Conservation (phyloP, 768 basidiomycete species). For the Lyophyllum semitale region DNA sequence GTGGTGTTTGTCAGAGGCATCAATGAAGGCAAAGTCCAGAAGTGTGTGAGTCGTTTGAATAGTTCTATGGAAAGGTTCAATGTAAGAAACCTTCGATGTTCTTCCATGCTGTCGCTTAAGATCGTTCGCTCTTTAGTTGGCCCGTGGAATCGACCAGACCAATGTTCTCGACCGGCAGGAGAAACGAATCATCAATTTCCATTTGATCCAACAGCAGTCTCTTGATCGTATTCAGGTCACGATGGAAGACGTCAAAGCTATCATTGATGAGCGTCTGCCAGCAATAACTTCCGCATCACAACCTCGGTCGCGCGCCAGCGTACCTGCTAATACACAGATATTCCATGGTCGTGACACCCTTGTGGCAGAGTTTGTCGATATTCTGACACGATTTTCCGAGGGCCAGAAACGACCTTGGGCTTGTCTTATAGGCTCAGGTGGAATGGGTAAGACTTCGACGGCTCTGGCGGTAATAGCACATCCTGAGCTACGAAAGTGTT, state of each 20-base stretch:
- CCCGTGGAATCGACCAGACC: background rate
- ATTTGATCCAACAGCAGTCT: background rate
- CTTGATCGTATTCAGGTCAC: background rate
- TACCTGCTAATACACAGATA: slow-evolving; percentile 12
- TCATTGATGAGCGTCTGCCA: background rate
- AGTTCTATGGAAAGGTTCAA: background rate
- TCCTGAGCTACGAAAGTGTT: slow-evolving; percentile 17
- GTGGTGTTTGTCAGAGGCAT: background rate
- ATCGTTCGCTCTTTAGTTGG: background rate
- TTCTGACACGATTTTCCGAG: slow-evolving; percentile 1
- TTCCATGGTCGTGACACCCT: slow-evolving; percentile 19
- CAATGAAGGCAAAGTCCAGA: background rate
- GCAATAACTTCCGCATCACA: background rate
- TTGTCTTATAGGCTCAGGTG: slow-evolving; percentile 28
- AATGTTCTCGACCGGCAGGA: background rate
- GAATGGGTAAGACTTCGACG: too few relatives aligned
- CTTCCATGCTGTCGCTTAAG: too few relatives aligned
- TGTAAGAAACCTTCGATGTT: background rate
- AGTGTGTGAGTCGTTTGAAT: background rate
- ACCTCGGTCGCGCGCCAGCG: background rate
- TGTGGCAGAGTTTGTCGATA: slow-evolving; percentile 12
- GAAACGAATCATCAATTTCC: background rate
- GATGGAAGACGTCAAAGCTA: background rate
- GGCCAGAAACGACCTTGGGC: slow-evolving; percentile 6
- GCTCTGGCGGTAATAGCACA: slow-evolving; percentile 34